These are phyloP conservation scores for Neurospora discreta DNA, from an alignment of 495 filamentous ascomycete species.

Conservation along the genomic window DNA sequence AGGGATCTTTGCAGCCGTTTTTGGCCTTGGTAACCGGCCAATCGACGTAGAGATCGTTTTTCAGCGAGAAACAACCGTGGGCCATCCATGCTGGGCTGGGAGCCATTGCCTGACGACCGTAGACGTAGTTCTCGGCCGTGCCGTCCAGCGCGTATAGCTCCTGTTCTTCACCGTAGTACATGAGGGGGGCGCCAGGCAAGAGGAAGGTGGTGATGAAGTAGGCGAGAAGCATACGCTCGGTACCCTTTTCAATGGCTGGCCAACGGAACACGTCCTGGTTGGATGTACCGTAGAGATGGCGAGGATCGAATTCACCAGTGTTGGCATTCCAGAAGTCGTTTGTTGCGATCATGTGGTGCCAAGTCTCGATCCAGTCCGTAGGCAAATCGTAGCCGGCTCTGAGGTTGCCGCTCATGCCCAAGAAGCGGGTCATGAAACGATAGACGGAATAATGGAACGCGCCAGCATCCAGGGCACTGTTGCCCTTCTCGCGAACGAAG, in stretches of 20 bases:
- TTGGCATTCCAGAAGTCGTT: slow-evolving; percentile 59
- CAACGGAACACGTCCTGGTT: slow-evolving; percentile 72
- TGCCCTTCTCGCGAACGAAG: slow-evolving; percentile 46
- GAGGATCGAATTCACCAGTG: slow-evolving; percentile 56
- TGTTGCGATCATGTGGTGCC: slow-evolving; percentile 48
- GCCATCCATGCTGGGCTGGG: slow-evolving; percentile 56
- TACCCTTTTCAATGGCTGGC: slow-evolving; percentile 54
- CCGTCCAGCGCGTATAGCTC: slow-evolving; percentile 57
- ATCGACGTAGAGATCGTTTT: slow-evolving; percentile 44
- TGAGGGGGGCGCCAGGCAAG: slow-evolving; percentile 54
- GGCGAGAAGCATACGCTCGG: slow-evolving; percentile 49
- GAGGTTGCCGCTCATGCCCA: slow-evolving; percentile 53
- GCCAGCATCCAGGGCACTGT: slow-evolving; percentile 51
- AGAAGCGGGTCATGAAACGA: slow-evolving; percentile 52
- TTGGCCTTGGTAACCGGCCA: slow-evolving; percentile 47
- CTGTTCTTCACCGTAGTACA: slow-evolving; percentile 65
- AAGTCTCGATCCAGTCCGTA: slow-evolving; percentile 50
- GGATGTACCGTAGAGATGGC: slow-evolving; percentile 58
- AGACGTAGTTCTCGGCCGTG: slow-evolving; percentile 59
- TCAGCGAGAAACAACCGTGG: slow-evolving; percentile 55
- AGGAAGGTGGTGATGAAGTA: slow-evolving; percentile 54
- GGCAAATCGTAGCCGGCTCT: slow-evolving; percentile 50
- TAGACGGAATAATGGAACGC: slow-evolving; percentile 69
- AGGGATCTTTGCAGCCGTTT: slow-evolving; percentile 48
- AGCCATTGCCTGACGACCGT: slow-evolving; percentile 57